Evolutionary conservation across 768 basidiomycete species (phyloP).

Genomic region (Tylopilus balloui): DNA sequence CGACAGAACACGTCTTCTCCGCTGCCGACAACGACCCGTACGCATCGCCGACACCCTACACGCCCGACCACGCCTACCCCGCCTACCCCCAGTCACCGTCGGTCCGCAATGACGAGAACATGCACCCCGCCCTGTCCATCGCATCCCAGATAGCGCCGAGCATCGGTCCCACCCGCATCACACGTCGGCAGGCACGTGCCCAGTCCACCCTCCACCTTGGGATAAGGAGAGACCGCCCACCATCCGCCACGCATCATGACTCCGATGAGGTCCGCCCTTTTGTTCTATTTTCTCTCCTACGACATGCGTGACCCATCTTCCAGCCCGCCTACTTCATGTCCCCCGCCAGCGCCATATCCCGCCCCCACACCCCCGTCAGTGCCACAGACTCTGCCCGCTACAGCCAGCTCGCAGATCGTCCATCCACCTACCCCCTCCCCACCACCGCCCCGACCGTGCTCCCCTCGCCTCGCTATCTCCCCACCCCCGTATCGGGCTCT

Average conservation of each 20-base stretch:
- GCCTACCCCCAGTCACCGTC: constrained; percentile 28
- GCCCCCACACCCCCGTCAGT: constrained; percentile 38
- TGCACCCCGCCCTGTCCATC: constrained; percentile 28
- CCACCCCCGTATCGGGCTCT: constrained; percentile 43
- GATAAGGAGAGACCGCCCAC: constrained; percentile 29
- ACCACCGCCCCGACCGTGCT: constrained; percentile 21
- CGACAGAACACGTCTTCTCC: constrained; percentile 33
- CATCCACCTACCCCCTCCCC: constrained; percentile 27
- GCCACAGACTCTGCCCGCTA: constrained; percentile 32
- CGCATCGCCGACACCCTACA: constrained; percentile 21
- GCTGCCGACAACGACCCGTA: constrained; percentile 37
- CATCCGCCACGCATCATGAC: constrained; percentile 20
- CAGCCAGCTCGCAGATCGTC: constrained; percentile 30
- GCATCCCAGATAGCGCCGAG: constrained; percentile 43
- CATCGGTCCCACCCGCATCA: constrained; percentile 50
- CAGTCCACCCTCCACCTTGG: constrained; percentile 32
- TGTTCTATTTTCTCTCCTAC: neutral
- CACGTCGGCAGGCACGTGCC: constrained; percentile 42
- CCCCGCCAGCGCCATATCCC: constrained; percentile 33
- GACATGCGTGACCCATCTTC: constrained; percentile 11
- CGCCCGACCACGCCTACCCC: constrained; percentile 27
- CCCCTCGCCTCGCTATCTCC: constrained; percentile 42
- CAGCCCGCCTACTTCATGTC: constrained; percentile 36
- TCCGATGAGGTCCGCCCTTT: constrained; percentile 24
- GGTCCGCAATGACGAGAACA: constrained; percentile 27